Evolutionary conservation across 2,329 filamentous ascomycete species (phyloP).

Genomic region (Eutypella sp.): DNA sequence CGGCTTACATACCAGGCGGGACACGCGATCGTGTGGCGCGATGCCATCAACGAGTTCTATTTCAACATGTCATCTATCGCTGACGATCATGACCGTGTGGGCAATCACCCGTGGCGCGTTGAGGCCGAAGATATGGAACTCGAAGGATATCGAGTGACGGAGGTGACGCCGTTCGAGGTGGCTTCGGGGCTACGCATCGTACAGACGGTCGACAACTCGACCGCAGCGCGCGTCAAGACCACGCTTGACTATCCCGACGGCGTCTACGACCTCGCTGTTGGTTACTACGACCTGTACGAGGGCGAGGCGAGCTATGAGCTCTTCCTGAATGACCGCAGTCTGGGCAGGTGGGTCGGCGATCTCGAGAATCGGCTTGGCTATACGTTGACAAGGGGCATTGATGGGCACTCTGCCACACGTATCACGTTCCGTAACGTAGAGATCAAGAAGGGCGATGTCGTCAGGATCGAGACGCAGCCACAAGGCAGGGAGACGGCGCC

Average conservation of each 20-base stretch:
- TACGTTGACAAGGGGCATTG: slow-evolving; percentile 51
- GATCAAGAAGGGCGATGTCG: slow-evolving; percentile 21
- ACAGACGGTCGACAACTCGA: slow-evolving; percentile 49
- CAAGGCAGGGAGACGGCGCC: slow-evolving; percentile 60
- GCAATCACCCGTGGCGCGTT: slow-evolving; percentile 59
- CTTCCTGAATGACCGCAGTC: slow-evolving; percentile 43
- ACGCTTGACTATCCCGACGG: slow-evolving; percentile 45
- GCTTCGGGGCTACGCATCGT: slow-evolving; percentile 53
- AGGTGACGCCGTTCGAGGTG: slow-evolving; percentile 53
- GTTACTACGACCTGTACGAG: slow-evolving; percentile 60
- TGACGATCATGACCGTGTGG: slow-evolving; percentile 51
- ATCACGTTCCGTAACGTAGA: slow-evolving; percentile 42
- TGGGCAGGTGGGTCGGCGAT: slow-evolving; percentile 57
- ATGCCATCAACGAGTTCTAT: slow-evolving; percentile 62
- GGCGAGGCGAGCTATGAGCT: slow-evolving; percentile 53
- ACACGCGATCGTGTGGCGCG: slow-evolving; percentile 66
- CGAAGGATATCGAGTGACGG: slow-evolving; percentile 49
- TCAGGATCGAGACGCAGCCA: slow-evolving; percentile 43
- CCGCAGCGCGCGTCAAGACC: slow-evolving; percentile 42
- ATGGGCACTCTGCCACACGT: slow-evolving; percentile 60
- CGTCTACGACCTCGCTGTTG: slow-evolving; percentile 58
- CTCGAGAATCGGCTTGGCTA: slow-evolving; percentile 56
- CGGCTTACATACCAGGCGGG: slow-evolving; percentile 62
- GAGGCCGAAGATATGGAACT: slow-evolving; percentile 64
- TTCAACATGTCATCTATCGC: slow-evolving; percentile 54